phyloP scores from a whole-genome alignment of 2,329 filamentous ascomycete genomes.

The Xylaria sp. region DNA sequence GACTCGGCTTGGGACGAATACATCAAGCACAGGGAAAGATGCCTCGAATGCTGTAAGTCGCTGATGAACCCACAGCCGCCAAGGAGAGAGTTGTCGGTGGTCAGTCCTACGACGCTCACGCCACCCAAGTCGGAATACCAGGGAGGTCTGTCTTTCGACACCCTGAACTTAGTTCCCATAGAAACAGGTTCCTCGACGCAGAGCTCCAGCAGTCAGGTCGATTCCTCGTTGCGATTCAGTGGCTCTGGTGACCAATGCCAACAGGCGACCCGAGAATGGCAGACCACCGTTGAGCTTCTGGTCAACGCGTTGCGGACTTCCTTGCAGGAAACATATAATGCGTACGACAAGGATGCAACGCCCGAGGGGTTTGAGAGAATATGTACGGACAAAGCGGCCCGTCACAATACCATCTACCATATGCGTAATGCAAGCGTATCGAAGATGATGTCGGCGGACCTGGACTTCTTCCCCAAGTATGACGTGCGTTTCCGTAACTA shows the following conservation, averaged over 20 bases:
- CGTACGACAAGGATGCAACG: conserved; percentile 58
- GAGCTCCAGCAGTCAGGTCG: conserved; percentile 28
- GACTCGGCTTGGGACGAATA: conserved; percentile 60
- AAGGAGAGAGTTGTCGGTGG: conserved; percentile 17
- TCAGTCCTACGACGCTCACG: conserved; percentile 31
- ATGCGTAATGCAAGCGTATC: conserved; percentile 61
- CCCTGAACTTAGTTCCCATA: conserved; percentile 19
- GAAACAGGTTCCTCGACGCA: conserved; percentile 40
- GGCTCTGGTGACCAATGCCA: conserved; percentile 49
- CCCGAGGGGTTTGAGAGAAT: conserved; percentile 57
- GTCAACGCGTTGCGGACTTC: conserved; percentile 55
- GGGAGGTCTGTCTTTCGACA: conserved; percentile 13
- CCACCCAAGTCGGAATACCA: conserved; percentile 21
- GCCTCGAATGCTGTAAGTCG: conserved; percentile 54
- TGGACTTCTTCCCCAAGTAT: conserved; percentile 58
- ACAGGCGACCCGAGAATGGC: conserved; percentile 58
- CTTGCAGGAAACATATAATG: conserved; percentile 58
- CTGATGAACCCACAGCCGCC: conserved; percentile 47
- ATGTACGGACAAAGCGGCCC: conserved; percentile 56
- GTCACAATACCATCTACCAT: conserved; percentile 56
- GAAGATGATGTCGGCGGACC: conserved; percentile 56
- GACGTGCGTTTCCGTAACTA: conserved; percentile 61
- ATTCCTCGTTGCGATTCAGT: not conserved
- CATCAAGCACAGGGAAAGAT: conserved; percentile 55
- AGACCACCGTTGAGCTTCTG: conserved; percentile 55